These are phyloP conservation scores for Globisporangium iwayamae DNA, from an alignment of 352 stramenopile species.

Conservation along the genomic window DNA sequence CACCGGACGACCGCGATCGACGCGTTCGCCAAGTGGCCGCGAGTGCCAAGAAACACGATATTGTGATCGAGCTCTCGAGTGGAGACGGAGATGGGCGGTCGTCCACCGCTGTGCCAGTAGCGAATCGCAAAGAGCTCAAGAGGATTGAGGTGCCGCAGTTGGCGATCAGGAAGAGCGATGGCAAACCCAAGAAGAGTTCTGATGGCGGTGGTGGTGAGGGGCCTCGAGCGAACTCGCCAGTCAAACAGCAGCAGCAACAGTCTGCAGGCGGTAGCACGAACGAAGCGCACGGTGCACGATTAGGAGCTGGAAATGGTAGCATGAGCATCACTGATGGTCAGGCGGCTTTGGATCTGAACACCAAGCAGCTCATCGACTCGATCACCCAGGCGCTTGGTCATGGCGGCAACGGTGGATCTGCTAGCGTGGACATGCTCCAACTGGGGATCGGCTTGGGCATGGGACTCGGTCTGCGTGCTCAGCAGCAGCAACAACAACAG, in stretches of 20 bases:
- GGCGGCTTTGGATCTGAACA: slow-evolving; percentile 34
- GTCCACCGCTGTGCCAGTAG: not conserved
- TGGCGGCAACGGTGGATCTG: slow-evolving; percentile 17
- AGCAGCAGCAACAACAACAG: slow-evolving; percentile 36
- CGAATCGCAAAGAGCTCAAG: slow-evolving; percentile 25
- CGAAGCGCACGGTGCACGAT: slow-evolving; percentile 6
- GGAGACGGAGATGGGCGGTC: not conserved
- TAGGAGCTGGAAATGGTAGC: not conserved
- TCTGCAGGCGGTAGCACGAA: slow-evolving; percentile 1
- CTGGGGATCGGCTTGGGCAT: slow-evolving; percentile 87
- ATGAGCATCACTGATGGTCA: not conserved
- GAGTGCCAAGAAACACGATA: slow-evolving; percentile 67
- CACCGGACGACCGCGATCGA: slow-evolving; percentile 51
- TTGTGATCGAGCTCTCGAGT: slow-evolving; percentile 33
- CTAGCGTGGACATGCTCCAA: slow-evolving; percentile 64
- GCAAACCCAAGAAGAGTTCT: not conserved
- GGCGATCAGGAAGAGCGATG: slow-evolving; percentile 29
- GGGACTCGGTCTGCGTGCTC: slow-evolving; percentile 78
- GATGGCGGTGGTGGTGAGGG: not conserved
- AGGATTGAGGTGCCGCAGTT: slow-evolving; percentile 57
- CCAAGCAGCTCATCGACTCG: slow-evolving; percentile 67
- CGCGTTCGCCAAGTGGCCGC: slow-evolving; percentile 45
- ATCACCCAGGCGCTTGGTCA: slow-evolving; percentile 70
- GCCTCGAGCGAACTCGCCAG: slow-evolving; percentile 6
- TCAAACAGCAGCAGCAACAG: slow-evolving; percentile 9